Conservation (phyloP, 2,329 filamentous ascomycete genomes). For the Trichoderma oligosporum region DNA sequence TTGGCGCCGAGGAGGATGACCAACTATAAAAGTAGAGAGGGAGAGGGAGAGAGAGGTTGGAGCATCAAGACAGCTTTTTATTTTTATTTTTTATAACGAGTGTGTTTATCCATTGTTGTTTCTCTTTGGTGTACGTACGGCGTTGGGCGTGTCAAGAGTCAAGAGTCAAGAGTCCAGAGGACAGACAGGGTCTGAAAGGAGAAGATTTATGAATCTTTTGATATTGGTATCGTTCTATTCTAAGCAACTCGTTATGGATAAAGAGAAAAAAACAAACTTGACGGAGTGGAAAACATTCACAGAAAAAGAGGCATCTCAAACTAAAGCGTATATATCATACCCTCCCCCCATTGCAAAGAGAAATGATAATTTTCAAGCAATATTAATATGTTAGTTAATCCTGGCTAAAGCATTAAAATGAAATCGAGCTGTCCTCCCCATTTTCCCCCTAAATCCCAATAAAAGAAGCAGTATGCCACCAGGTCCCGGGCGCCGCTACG, state of each 20-base stretch:
- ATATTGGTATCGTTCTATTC: neutral
- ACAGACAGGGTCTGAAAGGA: neutral
- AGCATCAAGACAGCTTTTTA: neutral
- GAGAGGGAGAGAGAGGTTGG: neutral
- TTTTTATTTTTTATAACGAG: neutral
- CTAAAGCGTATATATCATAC: neutral
- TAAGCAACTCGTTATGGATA: too few species aligned
- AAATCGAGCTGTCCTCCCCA: neutral
- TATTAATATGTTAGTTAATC: neutral
- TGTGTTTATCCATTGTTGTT: neutral
- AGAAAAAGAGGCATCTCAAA: neutral
- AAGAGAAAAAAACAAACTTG: too few species aligned
- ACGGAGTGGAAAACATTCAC: neutral
- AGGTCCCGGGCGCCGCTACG: slow-evolving; percentile 17
- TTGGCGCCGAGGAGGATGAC: slow-evolving; percentile 56
- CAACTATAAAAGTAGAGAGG: neutral
- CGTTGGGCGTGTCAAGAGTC: slow-evolving; percentile 16
- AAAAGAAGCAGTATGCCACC: slow-evolving; percentile 7
- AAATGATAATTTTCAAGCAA: neutral
- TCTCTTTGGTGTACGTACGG: slow-evolving; percentile 15
- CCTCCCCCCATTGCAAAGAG: neutral
- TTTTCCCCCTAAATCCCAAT: neutral
- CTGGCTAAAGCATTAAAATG: neutral
- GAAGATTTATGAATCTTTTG: neutral
- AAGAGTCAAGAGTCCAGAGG: neutral